Conservation (phyloP, 176 grass and related monocot genomes). For the Olyra latifolia region DNA sequence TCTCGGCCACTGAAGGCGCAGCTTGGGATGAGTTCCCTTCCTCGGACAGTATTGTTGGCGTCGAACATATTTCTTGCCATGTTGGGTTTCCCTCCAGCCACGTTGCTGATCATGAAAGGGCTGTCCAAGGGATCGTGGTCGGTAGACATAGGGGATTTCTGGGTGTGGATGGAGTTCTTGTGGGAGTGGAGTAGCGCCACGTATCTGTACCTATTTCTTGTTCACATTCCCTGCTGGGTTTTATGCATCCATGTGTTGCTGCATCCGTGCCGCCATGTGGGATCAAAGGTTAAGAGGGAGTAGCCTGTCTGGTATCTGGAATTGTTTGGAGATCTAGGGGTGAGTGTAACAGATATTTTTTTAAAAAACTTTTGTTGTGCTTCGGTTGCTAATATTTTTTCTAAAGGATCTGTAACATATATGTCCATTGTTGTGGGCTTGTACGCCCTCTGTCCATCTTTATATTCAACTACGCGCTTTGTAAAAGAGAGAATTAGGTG, state of each 20-base stretch:
- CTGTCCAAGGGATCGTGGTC: slow-evolving; percentile 43
- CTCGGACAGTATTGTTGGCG: slow-evolving; percentile 27
- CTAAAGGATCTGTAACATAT: background rate
- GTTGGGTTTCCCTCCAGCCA: slow-evolving; percentile 66
- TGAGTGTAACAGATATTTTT: background rate
- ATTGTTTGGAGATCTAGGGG: background rate
- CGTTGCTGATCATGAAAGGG: slow-evolving; percentile 50
- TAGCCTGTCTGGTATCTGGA: slow-evolving; percentile 26
- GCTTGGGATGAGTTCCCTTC: slow-evolving; percentile 34
- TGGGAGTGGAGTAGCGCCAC: slow-evolving; percentile 94
- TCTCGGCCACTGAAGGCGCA: slow-evolving; percentile 51
- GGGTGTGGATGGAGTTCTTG: slow-evolving; percentile 75
- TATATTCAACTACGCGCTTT: too few relatives aligned
- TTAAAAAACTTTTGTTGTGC: background rate
- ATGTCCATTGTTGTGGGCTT: background rate
- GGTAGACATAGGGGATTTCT: slow-evolving; percentile 55
- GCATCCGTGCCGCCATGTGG: slow-evolving; percentile 50
- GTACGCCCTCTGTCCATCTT: background rate
- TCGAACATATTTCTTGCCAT: slow-evolving; percentile 57
- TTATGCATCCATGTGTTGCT: slow-evolving; percentile 73
- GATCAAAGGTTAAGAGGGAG: slow-evolving; percentile 50
- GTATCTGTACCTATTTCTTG: slow-evolving; percentile 71
- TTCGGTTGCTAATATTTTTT: background rate
- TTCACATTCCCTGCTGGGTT: slow-evolving; percentile 93
- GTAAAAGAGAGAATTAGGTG: too few relatives aligned